Conservation (phyloP, 306 rosid species). For the Psophocarpus tetragonolobus region DNA sequence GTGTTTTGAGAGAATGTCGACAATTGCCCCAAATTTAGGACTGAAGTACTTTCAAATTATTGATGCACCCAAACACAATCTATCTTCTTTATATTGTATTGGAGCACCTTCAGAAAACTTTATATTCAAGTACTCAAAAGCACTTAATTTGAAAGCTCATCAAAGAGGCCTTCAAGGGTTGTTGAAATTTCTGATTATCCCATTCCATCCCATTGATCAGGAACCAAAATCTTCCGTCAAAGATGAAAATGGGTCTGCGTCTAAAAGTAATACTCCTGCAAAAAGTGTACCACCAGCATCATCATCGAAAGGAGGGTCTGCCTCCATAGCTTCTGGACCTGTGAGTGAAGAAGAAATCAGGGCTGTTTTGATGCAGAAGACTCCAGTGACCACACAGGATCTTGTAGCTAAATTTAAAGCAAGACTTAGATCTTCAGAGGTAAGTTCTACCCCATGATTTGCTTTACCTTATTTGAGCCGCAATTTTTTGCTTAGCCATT, state of each 20-base stretch:
- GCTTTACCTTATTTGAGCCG: neutral
- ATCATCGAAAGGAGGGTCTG: constrained; percentile 43
- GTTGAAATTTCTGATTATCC: constrained; percentile 10
- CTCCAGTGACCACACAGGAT: constrained; percentile 81
- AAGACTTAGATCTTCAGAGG: constrained; percentile 63
- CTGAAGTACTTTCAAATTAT: neutral
- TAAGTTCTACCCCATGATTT: constrained; percentile 29
- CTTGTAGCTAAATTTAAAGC: constrained; percentile 80
- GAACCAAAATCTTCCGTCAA: constrained; percentile 55
- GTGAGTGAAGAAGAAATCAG: constrained; percentile 85
- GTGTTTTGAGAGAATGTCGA: neutral
- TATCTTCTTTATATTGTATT: constrained; percentile 2
- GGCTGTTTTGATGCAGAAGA: constrained; percentile 70
- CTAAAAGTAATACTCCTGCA: constrained; percentile 50
- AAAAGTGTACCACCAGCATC: constrained; percentile 48
- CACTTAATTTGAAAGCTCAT: neutral
- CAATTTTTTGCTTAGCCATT: neutral
- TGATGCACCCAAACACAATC: constrained; percentile 1
- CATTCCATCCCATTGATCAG: constrained; percentile 40
- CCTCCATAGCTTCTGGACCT: constrained; percentile 55
- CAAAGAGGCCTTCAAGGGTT: neutral
- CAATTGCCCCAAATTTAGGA: neutral
- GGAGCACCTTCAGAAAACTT: neutral
- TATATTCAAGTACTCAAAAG: neutral
- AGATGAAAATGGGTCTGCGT: constrained; percentile 53